Evolutionary conservation across 1,284 basidiomycete genomes (phyloP), one percentile per base, ranked within the genome.

Genomic region (Fomitiporia mediterranea): DNA sequence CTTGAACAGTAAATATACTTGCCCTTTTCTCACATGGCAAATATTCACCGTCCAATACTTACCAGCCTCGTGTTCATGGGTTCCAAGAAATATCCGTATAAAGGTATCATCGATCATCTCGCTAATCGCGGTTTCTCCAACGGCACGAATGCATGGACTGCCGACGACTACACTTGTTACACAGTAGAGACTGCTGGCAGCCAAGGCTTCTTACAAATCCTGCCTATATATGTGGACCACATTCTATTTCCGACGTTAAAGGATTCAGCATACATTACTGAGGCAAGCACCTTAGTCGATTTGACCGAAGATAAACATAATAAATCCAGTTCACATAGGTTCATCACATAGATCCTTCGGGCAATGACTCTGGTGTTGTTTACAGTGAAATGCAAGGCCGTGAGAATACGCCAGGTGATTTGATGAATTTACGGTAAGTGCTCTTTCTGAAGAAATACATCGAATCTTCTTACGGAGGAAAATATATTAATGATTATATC

Each of bases 301-400:
- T 42, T 35, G 13, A 8, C 38, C 28, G 32, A 39, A 27, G 35
- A 32, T 52, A 50, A 32, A 53, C 42, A 58, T 30, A 34, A 57
- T 65, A 21, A 65, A 64, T 52, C 25, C 30, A 25, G 15, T 43
- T 50, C 30, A 27, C 27, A 17, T 61, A 91, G 88, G 90, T 95
- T 15, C 91, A 95, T 69, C 95, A 98, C 70, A 85, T 98, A 65
- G 91, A 98, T 69, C 81, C 81, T 8, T 84, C 91, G 66, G 96
- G 93, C 3, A 84, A 96, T 65, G 86, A 99, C 67, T 91, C 92
- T 8, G 97, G 97, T 46, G 97, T 99, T 2, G 97, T 99, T 27
- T 98, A 95, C 70, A 92, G 89, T 64, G 91, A 96, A 74, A 99
- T 99, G 97, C 96, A 99, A 74, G 97, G 94, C 0, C 81, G 96